A percentile compares a stretch with the other conserved stretches of the same genome.
These are phyloP conservation scores for Pseudomonodictys pantanalensis DNA, from an alignment of 495 filamentous ascomycete species.

Conservation along the genomic window DNA sequence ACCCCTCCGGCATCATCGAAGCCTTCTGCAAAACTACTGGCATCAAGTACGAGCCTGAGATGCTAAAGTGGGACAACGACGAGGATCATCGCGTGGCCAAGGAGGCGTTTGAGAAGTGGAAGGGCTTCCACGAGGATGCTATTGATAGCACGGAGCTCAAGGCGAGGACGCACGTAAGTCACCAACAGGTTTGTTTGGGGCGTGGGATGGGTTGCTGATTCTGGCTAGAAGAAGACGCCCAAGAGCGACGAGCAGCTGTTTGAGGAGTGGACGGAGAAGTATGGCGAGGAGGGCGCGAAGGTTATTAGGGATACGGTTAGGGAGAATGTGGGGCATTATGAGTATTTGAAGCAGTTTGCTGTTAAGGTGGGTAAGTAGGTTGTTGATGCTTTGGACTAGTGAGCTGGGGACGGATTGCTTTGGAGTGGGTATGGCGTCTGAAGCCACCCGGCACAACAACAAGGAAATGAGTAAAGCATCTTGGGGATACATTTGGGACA, in stretches of 20 bases:
- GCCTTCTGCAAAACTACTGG: constrained; percentile 77
- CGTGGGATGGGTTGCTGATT: constrained; percentile 5
- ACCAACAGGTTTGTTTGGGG: not conserved
- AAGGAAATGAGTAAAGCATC: too few relatives aligned
- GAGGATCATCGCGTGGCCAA: constrained; percentile 62
- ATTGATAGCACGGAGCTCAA: constrained; percentile 72
- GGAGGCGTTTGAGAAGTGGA: constrained; percentile 89
- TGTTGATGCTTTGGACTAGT: too few relatives aligned
- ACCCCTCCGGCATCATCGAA: constrained; percentile 67
- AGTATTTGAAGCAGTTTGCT: constrained; percentile 88
- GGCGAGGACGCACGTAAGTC: constrained; percentile 68
- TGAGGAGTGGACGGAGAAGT: constrained; percentile 77
- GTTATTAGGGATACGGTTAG: constrained; percentile 74
- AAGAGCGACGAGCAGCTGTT: constrained; percentile 71
- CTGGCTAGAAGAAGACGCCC: constrained; percentile 50
- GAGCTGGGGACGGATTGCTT: too few relatives aligned
- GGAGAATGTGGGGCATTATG: constrained; percentile 78
- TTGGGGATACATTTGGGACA: too few relatives aligned
- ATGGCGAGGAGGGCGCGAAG: constrained; percentile 70
- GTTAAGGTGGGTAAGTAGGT: too few relatives aligned
- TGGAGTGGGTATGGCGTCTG: too few relatives aligned
- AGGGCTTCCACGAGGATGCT: constrained; percentile 92
- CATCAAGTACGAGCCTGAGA: constrained; percentile 63
- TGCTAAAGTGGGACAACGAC: constrained; percentile 80
- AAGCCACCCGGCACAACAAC: too few relatives aligned